Evolutionary conservation across 2,329 filamentous ascomycete genomes (phyloP).

Genomic region (Neonectria magnoliae): DNA sequence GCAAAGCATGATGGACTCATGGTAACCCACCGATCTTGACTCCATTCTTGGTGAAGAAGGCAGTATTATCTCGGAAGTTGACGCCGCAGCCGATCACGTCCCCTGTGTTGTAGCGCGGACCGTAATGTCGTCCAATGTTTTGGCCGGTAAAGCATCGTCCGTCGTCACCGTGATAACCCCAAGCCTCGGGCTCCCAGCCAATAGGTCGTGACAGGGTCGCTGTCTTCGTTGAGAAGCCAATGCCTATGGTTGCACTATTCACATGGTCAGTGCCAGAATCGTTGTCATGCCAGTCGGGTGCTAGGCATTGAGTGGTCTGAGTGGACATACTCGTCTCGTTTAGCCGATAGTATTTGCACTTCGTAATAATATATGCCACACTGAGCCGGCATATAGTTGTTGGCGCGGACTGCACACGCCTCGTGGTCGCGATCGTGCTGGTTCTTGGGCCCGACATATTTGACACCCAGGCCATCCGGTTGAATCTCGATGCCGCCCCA

Average conservation of each 20-base stretch:
- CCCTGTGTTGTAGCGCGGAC: conserved; percentile 62
- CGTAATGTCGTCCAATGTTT: conserved; percentile 66
- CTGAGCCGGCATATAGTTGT: conserved; percentile 87
- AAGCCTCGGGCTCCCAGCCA: conserved; percentile 75
- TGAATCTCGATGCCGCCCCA: conserved; percentile 77
- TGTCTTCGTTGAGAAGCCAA: conserved; percentile 68
- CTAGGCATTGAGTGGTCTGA: neutral
- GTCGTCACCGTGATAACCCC: conserved; percentile 76
- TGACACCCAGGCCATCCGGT: conserved; percentile 77
- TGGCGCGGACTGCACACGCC: conserved; percentile 82
- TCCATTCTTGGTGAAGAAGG: conserved; percentile 77
- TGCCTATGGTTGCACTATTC: conserved; percentile 66
- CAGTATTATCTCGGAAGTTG: conserved; percentile 70
- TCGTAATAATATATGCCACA: conserved; percentile 98
- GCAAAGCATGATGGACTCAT: neutral
- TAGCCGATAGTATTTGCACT: conserved; percentile 62
- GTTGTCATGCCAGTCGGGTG: neutral
- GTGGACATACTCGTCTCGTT: conserved; percentile 64
- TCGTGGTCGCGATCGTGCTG: conserved; percentile 71
- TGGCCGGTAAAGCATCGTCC: conserved; percentile 68
- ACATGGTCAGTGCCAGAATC: conserved; percentile 14
- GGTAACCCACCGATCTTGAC: conserved; percentile 59
- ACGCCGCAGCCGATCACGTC: conserved; percentile 73
- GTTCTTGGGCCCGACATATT: conserved; percentile 60
- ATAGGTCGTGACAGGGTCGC: conserved; percentile 66